Evolutionary conservation across 108 stramenopile species (phyloP).

Genomic region (Cyclotella cryptica): DNA sequence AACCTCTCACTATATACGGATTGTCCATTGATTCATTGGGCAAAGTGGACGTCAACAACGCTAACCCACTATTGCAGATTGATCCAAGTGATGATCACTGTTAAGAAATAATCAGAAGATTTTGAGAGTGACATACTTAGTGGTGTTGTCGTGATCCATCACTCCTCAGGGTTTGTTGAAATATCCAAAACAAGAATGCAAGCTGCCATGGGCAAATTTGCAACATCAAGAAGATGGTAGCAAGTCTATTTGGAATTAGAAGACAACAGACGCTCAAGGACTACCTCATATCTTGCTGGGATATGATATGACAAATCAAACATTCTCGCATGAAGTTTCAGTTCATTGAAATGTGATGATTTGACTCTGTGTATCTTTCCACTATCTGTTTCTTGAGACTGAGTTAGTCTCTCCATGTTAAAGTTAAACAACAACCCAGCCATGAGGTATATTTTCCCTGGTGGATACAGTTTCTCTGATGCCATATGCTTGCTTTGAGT

Average conservation of each 20-base stretch:
- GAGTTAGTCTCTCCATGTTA: slow-evolving; percentile 13
- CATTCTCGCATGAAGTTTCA: slow-evolving; percentile 66
- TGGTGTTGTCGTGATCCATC: too few relatives aligned
- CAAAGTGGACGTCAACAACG: too few relatives aligned
- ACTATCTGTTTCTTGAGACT: not conserved
- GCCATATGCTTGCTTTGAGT: slow-evolving; percentile 51
- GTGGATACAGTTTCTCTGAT: slow-evolving; percentile 70
- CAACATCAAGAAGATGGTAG: too few relatives aligned
- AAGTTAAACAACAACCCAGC: slow-evolving; percentile 39
- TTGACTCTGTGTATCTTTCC: slow-evolving; percentile 30
- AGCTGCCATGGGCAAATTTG: too few relatives aligned
- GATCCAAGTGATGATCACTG: too few relatives aligned
- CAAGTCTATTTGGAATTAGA: not conserved
- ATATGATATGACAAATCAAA: slow-evolving; percentile 72
- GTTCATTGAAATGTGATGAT: slow-evolving; percentile 42
- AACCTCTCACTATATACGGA: too few relatives aligned
- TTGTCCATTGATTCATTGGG: too few relatives aligned
- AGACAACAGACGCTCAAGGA: slow-evolving; percentile 18
- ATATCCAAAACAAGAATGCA: too few relatives aligned
- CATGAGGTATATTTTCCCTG: slow-evolving; percentile 58
- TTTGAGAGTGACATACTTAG: too few relatives aligned
- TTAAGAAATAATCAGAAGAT: too few relatives aligned
- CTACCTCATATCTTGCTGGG: slow-evolving; percentile 68
- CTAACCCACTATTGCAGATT: too few relatives aligned
- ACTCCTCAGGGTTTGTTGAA: too few relatives aligned